Base-by-base conservation (phyloP, 495 filamentous ascomycete genomes). In the Annulohypoxylon stygium region DNA sequence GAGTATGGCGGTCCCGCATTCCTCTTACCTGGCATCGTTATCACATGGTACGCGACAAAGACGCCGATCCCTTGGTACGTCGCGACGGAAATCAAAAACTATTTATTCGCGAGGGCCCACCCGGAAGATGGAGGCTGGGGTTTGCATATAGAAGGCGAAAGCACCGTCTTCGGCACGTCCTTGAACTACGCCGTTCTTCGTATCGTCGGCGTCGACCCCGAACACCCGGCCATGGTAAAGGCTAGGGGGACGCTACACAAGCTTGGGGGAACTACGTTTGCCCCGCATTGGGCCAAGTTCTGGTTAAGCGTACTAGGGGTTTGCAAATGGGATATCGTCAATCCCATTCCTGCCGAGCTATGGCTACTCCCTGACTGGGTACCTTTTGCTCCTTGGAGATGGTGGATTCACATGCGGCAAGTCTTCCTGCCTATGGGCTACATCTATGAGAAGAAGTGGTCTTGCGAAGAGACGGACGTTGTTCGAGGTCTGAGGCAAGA, bases 301-400 rank as follows among this genome's bases (percentile, higher is more conserved):
- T 95, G 93, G 93, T 84, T 99, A 45, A 89, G 90, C 16, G 85
- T 97, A 23, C 79, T 99, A 76, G 93, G 93, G 10, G 90, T 97
- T 14, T 91, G 90, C 78, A 83, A 92, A 9, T 98, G 93, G 93
- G 93, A 97, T 63, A 91, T 93, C 66, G 93, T 98, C 72, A 98
- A 98, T 74, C 96, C 96, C 0, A 89, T 95, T 11, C 96, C 96
- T 4, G 91, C 96, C 0, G 96, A 99, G 81, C 75, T 98, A 45
- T 99, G 96, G 95, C 88, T 98, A 26, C 84, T 99, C 2, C 97
- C 96, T 2, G 94, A 98, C 79, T 98, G 96, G 95, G 89, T 95
- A 12, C 97, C 96, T 1, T 88, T 98, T 73, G 91, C 93, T 9
- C 96, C 97, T 0, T 98, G 97, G 96, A 86, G 94, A 53, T 99